Base-by-base conservation (phyloP, 768 basidiomycete genomes). In the button mushroom (Agaricus bisporus) region DNA sequence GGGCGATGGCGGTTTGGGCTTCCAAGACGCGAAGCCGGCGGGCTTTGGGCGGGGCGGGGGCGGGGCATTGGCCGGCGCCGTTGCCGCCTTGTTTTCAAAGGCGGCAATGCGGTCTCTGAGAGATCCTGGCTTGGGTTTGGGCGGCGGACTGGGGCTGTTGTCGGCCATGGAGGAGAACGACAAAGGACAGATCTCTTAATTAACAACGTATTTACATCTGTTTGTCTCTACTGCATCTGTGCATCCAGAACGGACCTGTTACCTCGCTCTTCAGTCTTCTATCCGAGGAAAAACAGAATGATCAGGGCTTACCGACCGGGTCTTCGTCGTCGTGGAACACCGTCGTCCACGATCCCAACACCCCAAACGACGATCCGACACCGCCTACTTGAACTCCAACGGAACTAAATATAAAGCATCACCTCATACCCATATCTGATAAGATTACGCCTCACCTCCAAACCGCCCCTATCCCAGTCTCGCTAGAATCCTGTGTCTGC, bases 41-140 rank as follows among this genome's bases (percentile, higher is more conserved):
- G 86, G 88, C 64, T 90, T 91, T 7, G 85, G 82, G 35, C 85
- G 76, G 35, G 79, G 74, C 20, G 82, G 76, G 1, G 74, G 71
- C 28, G 82, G 72, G 14, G 68, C 68, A 44, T 74, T 68, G 12
- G 65, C 66, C 14, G 69, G 39, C 41, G 65, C 54, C 39, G 74
- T n/a, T n/a, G 70, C 63, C 51, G 76, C 69, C 44, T 80, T 78
- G 63, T 83, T 82, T 77, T 93, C 90, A 66, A 93, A 92, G 11
- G 88, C 89, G 12, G 90, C 90, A 68, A 93, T 93, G 64, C 90
- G 82, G 72, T 93, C 91, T 63, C 86, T 83, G 66, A 93, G 72
- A 7, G 91, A 92, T 38, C 88, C 86, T 11, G 77, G 76, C 64
- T 88, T 89, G 38, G 80, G 80, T 60, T 78, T 85, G 32, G 82